Conservation (phyloP, 73 alveolate species). For the Effrenium voratum region DNA sequence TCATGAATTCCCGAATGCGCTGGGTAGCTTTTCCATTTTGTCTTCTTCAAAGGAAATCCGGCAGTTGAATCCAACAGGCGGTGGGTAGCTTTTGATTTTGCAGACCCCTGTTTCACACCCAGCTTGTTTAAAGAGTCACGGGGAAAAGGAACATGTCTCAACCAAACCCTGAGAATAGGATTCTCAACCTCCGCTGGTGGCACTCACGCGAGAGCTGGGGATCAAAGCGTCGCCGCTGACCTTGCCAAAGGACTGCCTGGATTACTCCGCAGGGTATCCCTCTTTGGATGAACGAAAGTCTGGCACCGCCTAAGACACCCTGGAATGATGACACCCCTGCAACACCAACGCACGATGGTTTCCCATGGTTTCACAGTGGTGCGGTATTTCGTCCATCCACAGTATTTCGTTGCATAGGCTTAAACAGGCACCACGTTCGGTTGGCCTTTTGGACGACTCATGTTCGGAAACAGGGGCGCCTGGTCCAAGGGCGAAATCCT, state of each 20-base stretch:
- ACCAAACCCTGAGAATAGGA: background rate
- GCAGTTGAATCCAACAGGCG: too few species aligned
- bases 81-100: too few species aligned
- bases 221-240: slow-evolving; percentile 28
- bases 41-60: too few species aligned
- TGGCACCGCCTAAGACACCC: background rate
- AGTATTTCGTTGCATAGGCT: background rate
- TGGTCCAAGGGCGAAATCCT: too few species aligned
- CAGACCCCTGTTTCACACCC: too few species aligned
- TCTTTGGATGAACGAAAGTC: background rate
- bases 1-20: too few species aligned
- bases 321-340: background rate
- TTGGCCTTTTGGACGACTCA: too few species aligned
- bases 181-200: background rate
- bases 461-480: too few species aligned
- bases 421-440: too few species aligned
- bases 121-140: too few species aligned
- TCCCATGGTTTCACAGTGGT: background rate
- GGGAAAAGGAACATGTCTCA: background rate
- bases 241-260: slow-evolving; percentile 55
- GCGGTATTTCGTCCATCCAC: background rate
- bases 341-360: background rate
- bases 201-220: slow-evolving; percentile 26
- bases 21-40: too few species aligned
- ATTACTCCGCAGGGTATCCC: too few species aligned